Percentiles rank a stretch among this genome's conserved stretches.
Conservation (phyloP, 164 flowering plant species). For the Dillenia suffruticosa region DNA sequence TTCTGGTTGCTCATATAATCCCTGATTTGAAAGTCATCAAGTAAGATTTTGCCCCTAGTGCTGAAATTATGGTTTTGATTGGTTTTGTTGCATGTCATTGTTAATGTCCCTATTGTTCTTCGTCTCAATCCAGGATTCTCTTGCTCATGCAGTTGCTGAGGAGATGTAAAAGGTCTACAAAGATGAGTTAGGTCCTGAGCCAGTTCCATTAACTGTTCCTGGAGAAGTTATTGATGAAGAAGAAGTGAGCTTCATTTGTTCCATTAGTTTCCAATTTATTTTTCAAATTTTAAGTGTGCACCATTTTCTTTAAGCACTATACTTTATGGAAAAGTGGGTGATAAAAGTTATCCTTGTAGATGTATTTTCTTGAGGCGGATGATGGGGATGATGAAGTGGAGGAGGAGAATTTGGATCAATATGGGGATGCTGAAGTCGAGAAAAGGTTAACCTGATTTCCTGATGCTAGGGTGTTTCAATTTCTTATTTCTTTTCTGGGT, state of each 20-base stretch:
- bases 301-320: too few species aligned
- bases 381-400: conserved; percentile 44
- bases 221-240: conserved; percentile 64
- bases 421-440: conserved; percentile 30
- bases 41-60: conserved; percentile 25
- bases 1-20: conserved; percentile 94
- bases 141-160: conserved; percentile 90
- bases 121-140: conserved; percentile 53
- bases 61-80: not conserved
- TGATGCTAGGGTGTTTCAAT: too few species aligned
- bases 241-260: conserved; percentile 54
- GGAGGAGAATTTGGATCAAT: conserved; percentile 27
- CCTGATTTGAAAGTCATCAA: conserved; percentile 80
- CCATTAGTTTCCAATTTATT: conserved; percentile 2
- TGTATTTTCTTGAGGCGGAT: conserved; percentile 71
- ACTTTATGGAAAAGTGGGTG: too few species aligned
- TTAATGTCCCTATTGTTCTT: not conserved
- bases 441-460: conserved; percentile 38
- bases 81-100: not conserved
- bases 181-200: conserved; percentile 80
- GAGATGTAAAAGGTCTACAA: conserved; percentile 87
- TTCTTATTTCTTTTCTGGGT: too few species aligned
- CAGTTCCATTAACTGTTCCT: conserved; percentile 74
- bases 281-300: conserved; percentile 1
- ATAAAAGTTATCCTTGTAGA: conserved; percentile 24